Percentiles rank a stretch among this genome's conserved stretches.
Evolutionary conservation across 2,329 filamentous ascomycete genomes (phyloP).

Genomic region (Colletotrichum tofieldiae): DNA sequence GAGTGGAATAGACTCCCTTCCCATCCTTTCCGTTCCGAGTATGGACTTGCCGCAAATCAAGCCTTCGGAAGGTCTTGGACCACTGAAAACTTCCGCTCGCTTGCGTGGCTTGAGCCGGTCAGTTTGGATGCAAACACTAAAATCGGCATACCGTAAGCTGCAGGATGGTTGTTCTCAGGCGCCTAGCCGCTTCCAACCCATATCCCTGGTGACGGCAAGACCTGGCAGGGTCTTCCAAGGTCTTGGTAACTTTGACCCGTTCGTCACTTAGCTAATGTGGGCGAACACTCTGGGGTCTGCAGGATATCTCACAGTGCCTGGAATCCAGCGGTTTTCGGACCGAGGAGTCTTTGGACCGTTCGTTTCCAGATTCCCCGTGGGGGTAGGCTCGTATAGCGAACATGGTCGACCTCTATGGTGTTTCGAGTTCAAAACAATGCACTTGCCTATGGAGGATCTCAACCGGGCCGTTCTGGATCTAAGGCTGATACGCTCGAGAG

Average conservation of each 20-base stretch:
- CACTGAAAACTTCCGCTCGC: constrained; percentile 23
- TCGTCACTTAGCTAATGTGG: neutral
- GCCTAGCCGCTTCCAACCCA: constrained; percentile 10
- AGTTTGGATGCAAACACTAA: constrained; percentile 16
- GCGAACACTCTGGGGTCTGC: neutral
- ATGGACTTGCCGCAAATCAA: constrained; percentile 30
- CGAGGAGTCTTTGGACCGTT: neutral
- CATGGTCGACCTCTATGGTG: neutral
- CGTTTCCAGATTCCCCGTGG: neutral
- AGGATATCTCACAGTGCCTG: neutral
- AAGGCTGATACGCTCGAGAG: neutral
- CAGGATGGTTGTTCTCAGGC: constrained; percentile 19
- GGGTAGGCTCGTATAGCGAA: constrained; percentile 4
- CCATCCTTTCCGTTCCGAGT: constrained; percentile 20
- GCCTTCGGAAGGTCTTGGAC: constrained; percentile 27
- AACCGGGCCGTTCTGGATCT: constrained; percentile 1
- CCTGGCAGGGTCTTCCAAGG: constrained; percentile 18
- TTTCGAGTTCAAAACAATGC: neutral
- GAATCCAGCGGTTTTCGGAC: neutral
- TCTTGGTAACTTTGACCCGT: constrained; percentile 21
- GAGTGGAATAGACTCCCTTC: constrained; percentile 4
- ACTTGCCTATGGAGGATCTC: neutral
- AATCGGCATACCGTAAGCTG: constrained; percentile 15
- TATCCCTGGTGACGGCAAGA: constrained; percentile 17
- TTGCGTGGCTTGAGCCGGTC: constrained; percentile 18